These are phyloP conservation scores for Colletotrichum sojae DNA, from an alignment of 2,329 filamentous ascomycete genomes.

Conservation along the genomic window DNA sequence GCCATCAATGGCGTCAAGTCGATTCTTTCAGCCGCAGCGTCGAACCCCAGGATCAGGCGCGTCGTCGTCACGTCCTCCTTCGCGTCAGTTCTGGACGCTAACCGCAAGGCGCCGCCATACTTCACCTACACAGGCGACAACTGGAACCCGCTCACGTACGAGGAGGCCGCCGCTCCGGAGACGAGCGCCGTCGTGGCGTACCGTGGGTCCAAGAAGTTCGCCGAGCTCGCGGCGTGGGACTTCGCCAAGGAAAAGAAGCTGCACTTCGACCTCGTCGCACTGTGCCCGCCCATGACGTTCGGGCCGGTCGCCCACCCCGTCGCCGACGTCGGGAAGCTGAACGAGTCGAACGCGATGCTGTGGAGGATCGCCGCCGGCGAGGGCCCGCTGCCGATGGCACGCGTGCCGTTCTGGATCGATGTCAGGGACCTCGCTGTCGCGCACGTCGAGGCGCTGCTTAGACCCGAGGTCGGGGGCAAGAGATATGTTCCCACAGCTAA, in stretches of 20 bases:
- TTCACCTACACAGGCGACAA: conserved; percentile 68
- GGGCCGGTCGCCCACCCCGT: conserved; percentile 60
- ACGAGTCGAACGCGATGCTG: conserved; percentile 58
- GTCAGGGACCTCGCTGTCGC: conserved; percentile 61
- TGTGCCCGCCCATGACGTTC: conserved; percentile 62
- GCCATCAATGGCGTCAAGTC: conserved; percentile 62
- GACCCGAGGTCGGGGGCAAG: conserved; percentile 53
- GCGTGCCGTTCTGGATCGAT: conserved; percentile 62
- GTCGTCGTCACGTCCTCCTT: conserved; percentile 76
- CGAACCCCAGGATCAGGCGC: conserved; percentile 45
- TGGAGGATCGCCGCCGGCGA: conserved; percentile 56
- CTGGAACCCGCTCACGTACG: conserved; percentile 70
- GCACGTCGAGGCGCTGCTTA: conserved; percentile 59
- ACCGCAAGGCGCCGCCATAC: conserved; percentile 61
- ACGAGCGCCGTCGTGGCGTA: conserved; percentile 58
- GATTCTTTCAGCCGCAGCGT: conserved; percentile 53
- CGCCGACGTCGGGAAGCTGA: conserved; percentile 51
- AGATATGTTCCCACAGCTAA: conserved; percentile 57
- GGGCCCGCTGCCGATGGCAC: conserved; percentile 53
- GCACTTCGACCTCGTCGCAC: conserved; percentile 58
- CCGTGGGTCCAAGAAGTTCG: conserved; percentile 53
- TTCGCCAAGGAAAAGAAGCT: conserved; percentile 53
- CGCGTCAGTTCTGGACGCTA: conserved; percentile 71
- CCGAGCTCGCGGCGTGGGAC: conserved; percentile 52
- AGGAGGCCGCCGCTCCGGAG: conserved; percentile 59